Base-by-base conservation (phyloP, 2,329 filamentous ascomycete genomes). In the Curvularia sp. region DNA sequence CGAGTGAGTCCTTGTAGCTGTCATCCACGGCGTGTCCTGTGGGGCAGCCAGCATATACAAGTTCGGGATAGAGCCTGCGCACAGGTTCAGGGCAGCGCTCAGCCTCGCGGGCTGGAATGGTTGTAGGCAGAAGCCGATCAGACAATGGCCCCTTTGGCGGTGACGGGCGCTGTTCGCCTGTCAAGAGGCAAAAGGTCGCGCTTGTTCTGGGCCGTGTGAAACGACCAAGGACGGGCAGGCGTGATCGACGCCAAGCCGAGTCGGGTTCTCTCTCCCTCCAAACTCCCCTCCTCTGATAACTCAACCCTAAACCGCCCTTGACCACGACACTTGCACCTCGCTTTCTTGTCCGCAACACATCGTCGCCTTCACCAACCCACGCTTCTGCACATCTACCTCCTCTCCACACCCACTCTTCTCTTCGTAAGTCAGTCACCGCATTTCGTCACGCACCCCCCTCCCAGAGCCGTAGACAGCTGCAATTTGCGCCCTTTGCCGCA, bases 381-480 rank as follows among this genome's bases (percentile, higher is more conserved):
- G 45, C 64, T 42, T 57, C 65, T 66, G 49, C 61, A 54, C 53
- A 63, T 42, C 38, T 47, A 27, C 46, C 51, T 58, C 47, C 55
- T 27, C 55, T 47, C 21, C 57, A 46, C 58, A 61, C 57, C 54
- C 55, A 45, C 45, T 55, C 50, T 49, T 56, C 63, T 59, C 63
- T 62, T 53, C 65, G 73, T 75, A 76, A 76, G 74, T 76, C 62
- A 61, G 63, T 59, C 54, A 55, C 61, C 57, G 49, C 59, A 65
- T 66, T 64, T 63, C 69, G 67, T 73, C 70, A 71, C 41, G 41
- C 21, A 43, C 64, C 28, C 50, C 60, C 67, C 64, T n/a, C 65
- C 57, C 61, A 48, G 60, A 59, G 53, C 63, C 69, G 61, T 58
- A 53, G 53, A 64, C 61, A 61, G 64, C 61, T 63, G 61, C 67